Evolutionary conservation across 73 alveolate genomes (phyloP).

Genomic region (Paramecium biaurelia): DNA sequence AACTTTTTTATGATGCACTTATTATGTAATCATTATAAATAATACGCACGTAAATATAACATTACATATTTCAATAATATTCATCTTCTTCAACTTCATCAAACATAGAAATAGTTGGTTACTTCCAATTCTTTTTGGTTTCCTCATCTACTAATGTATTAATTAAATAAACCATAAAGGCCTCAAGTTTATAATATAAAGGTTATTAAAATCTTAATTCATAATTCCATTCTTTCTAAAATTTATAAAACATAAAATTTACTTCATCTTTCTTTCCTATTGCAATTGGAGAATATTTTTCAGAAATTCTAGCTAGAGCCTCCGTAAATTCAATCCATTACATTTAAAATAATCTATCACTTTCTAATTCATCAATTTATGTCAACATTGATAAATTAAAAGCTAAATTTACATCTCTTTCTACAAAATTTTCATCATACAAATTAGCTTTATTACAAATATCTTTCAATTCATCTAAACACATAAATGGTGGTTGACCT

Average conservation of each 20-base stretch:
- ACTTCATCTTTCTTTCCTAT: conserved; percentile 21
- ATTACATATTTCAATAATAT: conserved; percentile 12
- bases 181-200: conserved; percentile 19
- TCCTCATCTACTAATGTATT: conserved; percentile 14
- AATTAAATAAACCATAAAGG: conserved; percentile 31
- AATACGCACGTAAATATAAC: conserved; percentile 11
- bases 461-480: conserved; percentile 66
- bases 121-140: conserved; percentile 21
- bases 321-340: conserved; percentile 54
- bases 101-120: conserved; percentile 35
- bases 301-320: conserved; percentile 35
- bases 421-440: conserved; percentile 63
- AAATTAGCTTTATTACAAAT: conserved; percentile 51
- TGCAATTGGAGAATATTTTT: conserved; percentile 23
- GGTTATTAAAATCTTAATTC: conserved; percentile 14
- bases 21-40: not conserved
- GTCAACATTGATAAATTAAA: conserved; percentile 77
- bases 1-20: not conserved
- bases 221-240: not conserved
- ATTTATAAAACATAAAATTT: not conserved
- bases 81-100: conserved; percentile 49
- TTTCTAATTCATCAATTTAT: conserved; percentile 72
- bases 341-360: conserved; percentile 68
- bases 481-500: conserved; percentile 73
- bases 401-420: conserved; percentile 70